Base-by-base conservation (phyloP, 2,329 filamentous ascomycete species). In the Fusarium pilosicola region DNA sequence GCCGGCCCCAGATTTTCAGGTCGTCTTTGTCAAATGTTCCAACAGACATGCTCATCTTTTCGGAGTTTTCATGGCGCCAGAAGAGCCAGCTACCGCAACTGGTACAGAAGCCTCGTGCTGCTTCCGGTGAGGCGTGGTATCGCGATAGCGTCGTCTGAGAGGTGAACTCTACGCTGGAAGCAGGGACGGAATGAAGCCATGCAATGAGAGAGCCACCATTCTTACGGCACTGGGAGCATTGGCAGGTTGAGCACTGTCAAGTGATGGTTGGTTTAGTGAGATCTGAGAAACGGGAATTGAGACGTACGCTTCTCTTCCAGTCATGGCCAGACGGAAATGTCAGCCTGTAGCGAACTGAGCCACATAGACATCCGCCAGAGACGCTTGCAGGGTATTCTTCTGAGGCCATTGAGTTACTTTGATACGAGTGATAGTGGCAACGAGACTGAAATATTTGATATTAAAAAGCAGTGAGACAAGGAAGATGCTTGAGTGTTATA, bases 221-320 rank as follows among this genome's bases (percentile, higher is more conserved):
- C 64, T 86, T 86, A 76, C 88, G 86, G 79, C 87, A 89, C 76
- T 88, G 87, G 12, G 85, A 86, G 80, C 88, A 89, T 73, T 89
- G 87, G 76, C 87, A 90, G 12, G 85, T 87, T 51, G 79, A 77
- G 68, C 82, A 81, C 85, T 86, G 55, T 10, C 18, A 17, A 17
- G 15, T 10, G 42, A 58, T 55, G 26, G 62, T 68, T 24, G 55
- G 62, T 42, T 24, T n/a, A 45, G 38, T 15, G 55, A 28, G 8
- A 48, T 22, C 18, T 14, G 6, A 39, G 42, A 34, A 18, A 12
- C 20, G 20, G 28, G 22, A 60, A 22, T 44, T 38, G n/a, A 61
- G 28, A 61, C 75, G 57, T 77, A 84, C 83, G 36, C 72, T 69
- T 42, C 72, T 76, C 66, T 77, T 69, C 68, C 87, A 88, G 68